Conservation (phyloP, 2,329 filamentous ascomycete genomes). For the Colletotrichum sp. region DNA sequence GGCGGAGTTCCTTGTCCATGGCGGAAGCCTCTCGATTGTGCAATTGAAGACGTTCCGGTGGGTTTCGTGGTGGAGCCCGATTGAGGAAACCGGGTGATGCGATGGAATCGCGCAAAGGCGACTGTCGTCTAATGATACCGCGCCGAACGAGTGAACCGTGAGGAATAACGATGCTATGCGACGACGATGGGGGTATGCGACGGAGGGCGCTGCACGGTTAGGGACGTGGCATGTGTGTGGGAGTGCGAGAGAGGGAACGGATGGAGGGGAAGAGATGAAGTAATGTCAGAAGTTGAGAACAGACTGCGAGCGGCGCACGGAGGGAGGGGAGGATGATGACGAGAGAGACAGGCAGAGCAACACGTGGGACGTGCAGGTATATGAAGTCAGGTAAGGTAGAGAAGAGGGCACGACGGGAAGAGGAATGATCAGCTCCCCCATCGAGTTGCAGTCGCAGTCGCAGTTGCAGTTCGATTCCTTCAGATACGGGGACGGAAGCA, state of each 20-base stretch:
- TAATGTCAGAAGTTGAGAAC: neutral
- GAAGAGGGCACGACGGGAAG: neutral
- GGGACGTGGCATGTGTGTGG: neutral
- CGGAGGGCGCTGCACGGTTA: neutral
- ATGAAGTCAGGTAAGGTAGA: neutral
- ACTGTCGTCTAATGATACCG: neutral
- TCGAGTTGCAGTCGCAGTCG: neutral
- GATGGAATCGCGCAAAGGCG: neutral
- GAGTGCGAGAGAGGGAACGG: neutral
- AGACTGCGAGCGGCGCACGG: neutral
- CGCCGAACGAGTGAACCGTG: neutral
- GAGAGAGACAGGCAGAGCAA: neutral
- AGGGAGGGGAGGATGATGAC: neutral
- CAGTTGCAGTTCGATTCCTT: neutral
- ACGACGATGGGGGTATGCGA: neutral
- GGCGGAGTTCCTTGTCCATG: constrained; percentile 7
- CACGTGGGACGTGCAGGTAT: constrained; percentile 18
- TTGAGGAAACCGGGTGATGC: neutral
- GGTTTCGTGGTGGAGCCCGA: neutral
- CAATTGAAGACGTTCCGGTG: neutral
- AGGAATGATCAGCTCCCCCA: neutral
- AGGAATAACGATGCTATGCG: neutral
- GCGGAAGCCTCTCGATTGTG: neutral
- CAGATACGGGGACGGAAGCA: neutral
- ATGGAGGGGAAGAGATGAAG: neutral